Percentiles rank a stretch among this genome's conserved stretches.
These are phyloP conservation scores for Fallopia convolvulus DNA, from an alignment of 148 eudicot genomes.

Conservation along the genomic window DNA sequence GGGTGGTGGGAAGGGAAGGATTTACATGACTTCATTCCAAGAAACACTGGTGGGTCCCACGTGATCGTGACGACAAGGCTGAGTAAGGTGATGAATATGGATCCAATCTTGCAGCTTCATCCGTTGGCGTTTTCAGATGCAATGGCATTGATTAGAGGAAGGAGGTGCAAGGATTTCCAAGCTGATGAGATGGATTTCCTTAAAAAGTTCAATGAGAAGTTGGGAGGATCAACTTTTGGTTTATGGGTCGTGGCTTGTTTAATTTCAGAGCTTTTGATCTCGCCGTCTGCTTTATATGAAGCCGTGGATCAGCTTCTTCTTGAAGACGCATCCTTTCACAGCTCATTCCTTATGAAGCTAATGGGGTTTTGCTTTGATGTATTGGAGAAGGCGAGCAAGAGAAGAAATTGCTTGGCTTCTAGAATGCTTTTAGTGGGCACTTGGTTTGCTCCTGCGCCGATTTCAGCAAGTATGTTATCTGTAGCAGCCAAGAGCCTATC, in stretches of 20 bases:
- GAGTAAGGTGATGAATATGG: slow-evolving; percentile 60
- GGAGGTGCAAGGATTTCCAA: slow-evolving; percentile 59
- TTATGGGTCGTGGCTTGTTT: slow-evolving; percentile 52
- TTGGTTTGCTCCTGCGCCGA: slow-evolving; percentile 77
- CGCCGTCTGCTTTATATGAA: slow-evolving; percentile 64
- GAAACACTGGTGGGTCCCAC: slow-evolving; percentile 75
- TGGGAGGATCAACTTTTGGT: slow-evolving; percentile 72
- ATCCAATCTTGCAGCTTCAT: slow-evolving; percentile 43
- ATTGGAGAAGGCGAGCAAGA: slow-evolving; percentile 48
- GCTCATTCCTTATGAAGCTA: slow-evolving; percentile 49
- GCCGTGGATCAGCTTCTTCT: slow-evolving; percentile 40
- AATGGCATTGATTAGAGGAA: slow-evolving; percentile 48
- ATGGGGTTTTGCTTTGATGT: slow-evolving; percentile 49
- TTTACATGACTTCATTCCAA: slow-evolving; percentile 67
- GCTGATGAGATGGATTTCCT: slow-evolving; percentile 47
- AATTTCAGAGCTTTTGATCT: slow-evolving; percentile 59
- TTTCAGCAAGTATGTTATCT: slow-evolving; percentile 54
- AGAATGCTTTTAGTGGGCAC: slow-evolving; percentile 72
- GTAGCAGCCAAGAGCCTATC: slow-evolving; percentile 64
- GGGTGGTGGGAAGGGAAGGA: slow-evolving; percentile 97
- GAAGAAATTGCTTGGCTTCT: slow-evolving; percentile 43
- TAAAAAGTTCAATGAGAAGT: slow-evolving; percentile 46
- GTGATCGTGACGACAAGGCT: slow-evolving; percentile 75
- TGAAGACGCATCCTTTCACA: slow-evolving; percentile 18
- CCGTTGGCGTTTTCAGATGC: slow-evolving; percentile 59